Evolutionary conservation across 2,329 filamentous ascomycete species (phyloP).

Genomic region (Xylaria multiplex): DNA sequence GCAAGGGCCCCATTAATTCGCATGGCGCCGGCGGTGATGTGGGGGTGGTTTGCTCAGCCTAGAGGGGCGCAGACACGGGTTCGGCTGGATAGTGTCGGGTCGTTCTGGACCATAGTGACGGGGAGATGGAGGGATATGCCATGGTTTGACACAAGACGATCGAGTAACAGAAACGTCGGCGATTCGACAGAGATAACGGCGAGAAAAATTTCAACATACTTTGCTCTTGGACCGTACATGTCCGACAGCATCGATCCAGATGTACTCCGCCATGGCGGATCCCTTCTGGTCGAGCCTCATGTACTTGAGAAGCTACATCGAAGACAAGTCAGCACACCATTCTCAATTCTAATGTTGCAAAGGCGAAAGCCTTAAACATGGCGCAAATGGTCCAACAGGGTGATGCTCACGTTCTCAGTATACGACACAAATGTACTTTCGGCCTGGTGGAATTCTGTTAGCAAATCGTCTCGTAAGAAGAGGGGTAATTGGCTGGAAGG

Average conservation of each 20-base stretch:
- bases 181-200: constrained; percentile 43
- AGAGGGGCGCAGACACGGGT: constrained; percentile 19
- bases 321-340: constrained; percentile 34
- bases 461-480: constrained; percentile 49
- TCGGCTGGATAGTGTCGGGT: constrained; percentile 27
- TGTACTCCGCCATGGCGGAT: constrained; percentile 90
- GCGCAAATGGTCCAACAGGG: constrained; percentile 26
- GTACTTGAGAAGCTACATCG: constrained; percentile 85
- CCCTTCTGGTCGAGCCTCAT: constrained; percentile 90
- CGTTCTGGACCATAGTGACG: constrained; percentile 15
- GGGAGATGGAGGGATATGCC: constrained; percentile 17
- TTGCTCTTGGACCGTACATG: constrained; percentile 93
- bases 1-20: constrained; percentile 18
- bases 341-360: constrained; percentile 3
- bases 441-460: constrained; percentile 52
- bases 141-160: constrained; percentile 42
- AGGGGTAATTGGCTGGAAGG: constrained; percentile 48
- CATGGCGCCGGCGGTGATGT: constrained; percentile 21
- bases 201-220: constrained; percentile 67
- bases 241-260: constrained; percentile 90
- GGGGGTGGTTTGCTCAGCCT: constrained; percentile 22
- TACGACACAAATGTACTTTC: constrained; percentile 51
- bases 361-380: constrained; percentile 17
- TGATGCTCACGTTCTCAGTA: constrained; percentile 48
- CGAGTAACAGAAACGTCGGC: constrained; percentile 44